Evolutionary conservation across 140 eudicot species (phyloP), one percentile per base, ranked within the genome.

Genomic region (Anethum foeniculum): DNA sequence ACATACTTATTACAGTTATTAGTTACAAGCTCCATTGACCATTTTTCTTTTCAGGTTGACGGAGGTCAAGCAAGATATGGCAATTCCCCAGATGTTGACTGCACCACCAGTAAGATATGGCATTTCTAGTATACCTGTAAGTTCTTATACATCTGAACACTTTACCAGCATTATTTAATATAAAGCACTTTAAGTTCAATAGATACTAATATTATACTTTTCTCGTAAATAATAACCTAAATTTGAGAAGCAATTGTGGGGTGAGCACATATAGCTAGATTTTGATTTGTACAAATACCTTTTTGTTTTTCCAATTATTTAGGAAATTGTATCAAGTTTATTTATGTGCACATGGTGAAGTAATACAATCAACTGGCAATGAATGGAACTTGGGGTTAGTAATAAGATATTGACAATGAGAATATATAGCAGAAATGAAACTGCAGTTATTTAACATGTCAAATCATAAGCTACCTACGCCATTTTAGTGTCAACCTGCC

Each of bases 111-210:
- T 14, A 46, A 75, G 27, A 75, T 75, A 75, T 47, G 62, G 62
- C 49, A 75, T 75, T 75, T 75, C 64, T 54, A 13, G 62, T 47
- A 75, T 25, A 44, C 58, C 78, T 41, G 78, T 74, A 74, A 74
- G 78, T 74, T 43, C 28, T 34, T 3, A 2, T 72, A 48, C 54
- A 43, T n/a, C 25, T 44, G 15, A 1, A 74, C 19, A 74, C 12
- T 39, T 74, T 1, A 71, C 23, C 19, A 12, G 3, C 27, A 13
- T 14, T 14, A 18, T 69, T 69, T 18, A 30, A 21, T 10, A 69
- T 14, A 69, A 32, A 69, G 44, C 18, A 36, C 13, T 69, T 32
- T 36, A 69, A 18, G 7, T 71, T 16, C 27, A 18, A 38, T 19
- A 34, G 51, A 16, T 71, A 8, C 9, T 16, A 69, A 32, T 16